Evolutionary conservation across 352 stramenopile genomes (phyloP).

Genomic region (Phytophthora capsici): DNA sequence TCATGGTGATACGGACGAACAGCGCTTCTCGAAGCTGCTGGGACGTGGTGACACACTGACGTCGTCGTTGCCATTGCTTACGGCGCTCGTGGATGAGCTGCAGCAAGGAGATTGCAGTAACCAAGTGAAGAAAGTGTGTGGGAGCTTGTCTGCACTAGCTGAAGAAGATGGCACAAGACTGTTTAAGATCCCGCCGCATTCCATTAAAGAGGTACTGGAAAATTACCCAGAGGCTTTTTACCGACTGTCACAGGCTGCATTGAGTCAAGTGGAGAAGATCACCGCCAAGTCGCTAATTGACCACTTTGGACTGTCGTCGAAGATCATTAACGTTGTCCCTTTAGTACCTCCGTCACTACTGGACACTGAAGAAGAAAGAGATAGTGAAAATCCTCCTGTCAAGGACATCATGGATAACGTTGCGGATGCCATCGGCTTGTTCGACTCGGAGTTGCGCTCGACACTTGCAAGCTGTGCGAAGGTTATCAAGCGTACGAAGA

Average conservation of each 20-base stretch:
- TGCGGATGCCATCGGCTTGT: constrained; percentile 55
- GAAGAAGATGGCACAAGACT: constrained; percentile 59
- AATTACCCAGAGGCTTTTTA: constrained; percentile 77
- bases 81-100: constrained; percentile 53
- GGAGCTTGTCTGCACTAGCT: constrained; percentile 56
- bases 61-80: constrained; percentile 75
- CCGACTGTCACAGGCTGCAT: constrained; percentile 68
- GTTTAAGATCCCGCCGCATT: constrained; percentile 64
- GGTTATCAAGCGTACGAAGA: constrained; percentile 38
- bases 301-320: constrained; percentile 71
- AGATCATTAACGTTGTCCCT: constrained; percentile 45
- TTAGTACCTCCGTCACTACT: constrained; percentile 42
- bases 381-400: constrained; percentile 6
- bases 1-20: constrained; percentile 43
- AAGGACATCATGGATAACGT: constrained; percentile 44
- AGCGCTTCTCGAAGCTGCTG: constrained; percentile 62
- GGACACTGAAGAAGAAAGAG: constrained; percentile 14
- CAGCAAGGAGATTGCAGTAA: constrained; percentile 30
- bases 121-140: constrained; percentile 59
- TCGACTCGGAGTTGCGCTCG: constrained; percentile 43
- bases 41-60: constrained; percentile 69
- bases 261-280: constrained; percentile 88
- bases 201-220: constrained; percentile 59
- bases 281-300: constrained; percentile 80
- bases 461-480: constrained; percentile 41